Evolutionary conservation across 345 rosid species (phyloP), one percentile per base, ranked within the genome.

Genomic region (Alliaria petiolata): DNA sequence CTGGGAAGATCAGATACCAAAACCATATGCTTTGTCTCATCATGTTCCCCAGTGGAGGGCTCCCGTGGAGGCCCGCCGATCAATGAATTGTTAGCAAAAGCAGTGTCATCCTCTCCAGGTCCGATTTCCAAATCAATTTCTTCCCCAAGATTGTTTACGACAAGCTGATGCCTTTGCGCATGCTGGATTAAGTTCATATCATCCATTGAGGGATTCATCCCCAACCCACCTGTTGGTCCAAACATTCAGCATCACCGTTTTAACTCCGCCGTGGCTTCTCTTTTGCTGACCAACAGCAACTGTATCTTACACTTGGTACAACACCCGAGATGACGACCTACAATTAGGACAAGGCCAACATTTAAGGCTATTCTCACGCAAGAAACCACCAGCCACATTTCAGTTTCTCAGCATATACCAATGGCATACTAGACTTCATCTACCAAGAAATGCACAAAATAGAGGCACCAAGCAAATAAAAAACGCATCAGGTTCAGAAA

Each of bases 71-170:
- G 78, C 61, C 82, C 93, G 7, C 91, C 81, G 3, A 91, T 84
- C 57, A 95, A 81, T 56, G 96, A 83, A 59, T 83, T 85, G 81
- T 59, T 88, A 31, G 91, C 86, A 82, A 91, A 95, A 44, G 98
- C 78, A 36, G 93, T 84, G 10, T 91, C 96, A 70, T 89, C 97
- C 25, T 92, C 98, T 39, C 96, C 97, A 15, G 86, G 96, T 65
- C 97, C 96, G 81, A 91, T 92, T 78, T 95, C 99, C 75, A 92
- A 80, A 87, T 95, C 99, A 71, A 95, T 95, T 81, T 91, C 99
- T 81, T 92, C 99, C 35, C 98, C 98, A 20, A 95, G 81, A 74
- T 95, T 93, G 73, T 89, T 84, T 47, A 90, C 99, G 46, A 95
- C 92, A 62, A 91, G 82, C 70, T 85, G 96, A 84, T 95, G 99